Evolutionary conservation across 371 early-diverging fungal species (phyloP), one percentile per base, ranked within the genome.

Genomic region (Saksenaea vasiformis): DNA sequence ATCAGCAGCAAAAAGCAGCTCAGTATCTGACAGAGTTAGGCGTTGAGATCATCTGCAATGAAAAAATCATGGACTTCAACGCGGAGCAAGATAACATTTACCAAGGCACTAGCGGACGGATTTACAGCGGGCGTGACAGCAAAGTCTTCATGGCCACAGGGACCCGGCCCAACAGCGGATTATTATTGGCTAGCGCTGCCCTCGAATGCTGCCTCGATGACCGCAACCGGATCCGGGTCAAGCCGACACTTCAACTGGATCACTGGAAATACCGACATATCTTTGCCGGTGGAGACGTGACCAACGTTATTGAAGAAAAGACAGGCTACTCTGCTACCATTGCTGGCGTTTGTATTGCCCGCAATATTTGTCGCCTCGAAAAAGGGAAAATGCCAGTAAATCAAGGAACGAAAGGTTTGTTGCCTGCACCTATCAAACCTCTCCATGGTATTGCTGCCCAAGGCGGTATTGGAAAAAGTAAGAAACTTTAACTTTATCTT

Each of bases 41-140:
- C 14, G 86, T 91, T 41, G 73, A 83, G 41, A 80, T 92, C 0
- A 66, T 89, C 9, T 74, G 85, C 36, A 83, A 87, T 66, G 88
- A 90, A 56, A 80, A 80, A 7, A 83, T 90, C 22, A 56, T 68
- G 37, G 58, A 54, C 17, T 44, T 66, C 19, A 64, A 72, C 31
- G 51, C 67, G 11, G 62, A 60, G 0, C 78, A 75, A 17, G 72
- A 69, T 15, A 55, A 60, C 24, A 19, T 56, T 3, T 77, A 74
- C 38, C 53, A 64, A 0, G 68, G 76, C 4, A 57, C 76, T n/a
- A 73, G 65, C 27, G 82, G 78, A 0, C 54, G 62, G 1, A 36
- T 61, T 2, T 83, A 78, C 37, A 41, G 60, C n/a, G 78, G 68
- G 1, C 79, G 70, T 24, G 71, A 74, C n/a, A 47, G 51, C 51